Conservation (phyloP, 352 stramenopile genomes). For the Blastocystis sp. region DNA sequence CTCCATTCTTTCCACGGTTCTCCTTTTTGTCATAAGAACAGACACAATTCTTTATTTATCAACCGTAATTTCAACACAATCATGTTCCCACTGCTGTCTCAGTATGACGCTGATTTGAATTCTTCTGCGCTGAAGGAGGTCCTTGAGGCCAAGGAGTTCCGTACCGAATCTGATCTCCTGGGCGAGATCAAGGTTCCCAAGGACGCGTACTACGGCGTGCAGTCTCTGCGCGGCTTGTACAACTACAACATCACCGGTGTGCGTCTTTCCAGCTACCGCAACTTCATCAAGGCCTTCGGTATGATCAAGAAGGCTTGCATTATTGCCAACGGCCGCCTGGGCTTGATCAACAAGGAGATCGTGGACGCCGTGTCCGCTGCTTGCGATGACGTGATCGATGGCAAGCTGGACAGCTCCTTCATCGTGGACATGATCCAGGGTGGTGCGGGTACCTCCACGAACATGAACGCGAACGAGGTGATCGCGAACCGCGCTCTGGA, state of each 20-base stretch:
- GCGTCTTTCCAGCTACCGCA: constrained; percentile 38
- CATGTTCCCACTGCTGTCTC: constrained; percentile 33
- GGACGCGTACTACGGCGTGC: constrained; percentile 58
- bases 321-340: constrained; percentile 48
- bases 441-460: not conserved
- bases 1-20: constrained; percentile 17
- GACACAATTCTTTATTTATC: too few species aligned
- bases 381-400: constrained; percentile 46
- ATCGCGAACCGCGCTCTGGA: too few species aligned
- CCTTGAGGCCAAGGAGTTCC: constrained; percentile 31
- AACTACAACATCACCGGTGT: constrained; percentile 68
- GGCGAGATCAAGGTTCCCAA: constrained; percentile 53
- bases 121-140: constrained; percentile 6
- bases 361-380: constrained; percentile 3
- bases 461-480: too few species aligned
- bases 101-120: constrained; percentile 27
- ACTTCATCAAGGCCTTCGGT: constrained; percentile 60
- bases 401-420: constrained; percentile 48
- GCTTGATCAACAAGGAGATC: constrained; percentile 54
- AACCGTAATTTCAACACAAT: not conserved
- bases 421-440: constrained; percentile 62
- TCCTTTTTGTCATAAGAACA: not conserved
- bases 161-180: constrained; percentile 57
- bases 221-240: constrained; percentile 35
- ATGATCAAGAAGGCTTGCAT: constrained; percentile 68